Evolutionary conservation across 495 filamentous ascomycete species (phyloP), one percentile per base, ranked within the genome.

Genomic region (Penicillium malachiteum): DNA sequence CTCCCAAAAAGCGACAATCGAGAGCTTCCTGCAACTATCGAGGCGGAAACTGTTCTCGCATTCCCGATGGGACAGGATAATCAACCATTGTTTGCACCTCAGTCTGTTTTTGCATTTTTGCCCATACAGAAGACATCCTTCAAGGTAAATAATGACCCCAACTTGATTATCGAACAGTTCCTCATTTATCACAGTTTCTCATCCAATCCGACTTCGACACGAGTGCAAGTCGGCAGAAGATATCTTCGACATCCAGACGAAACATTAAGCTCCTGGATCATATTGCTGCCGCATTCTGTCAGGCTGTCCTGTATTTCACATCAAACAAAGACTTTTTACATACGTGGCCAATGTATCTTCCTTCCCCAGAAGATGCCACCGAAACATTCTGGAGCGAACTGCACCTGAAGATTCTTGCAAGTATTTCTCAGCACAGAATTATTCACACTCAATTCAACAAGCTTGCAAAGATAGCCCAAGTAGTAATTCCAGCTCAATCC

Each of bases 141-240:
- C 17, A 44, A 44, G n/a, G 41, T 44, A 2, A 13, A 26, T 26
- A 26, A 26, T 1, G 42, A 7, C 17, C 14, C 10, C 21, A 12
- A 26, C 16, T 45, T 18, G 7, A 45, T 5, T 12, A 45, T 5
- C 42, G 7, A 21, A 54, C 52, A 48, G 30, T 43, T 46, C 41
- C 52, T 54, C 47, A 62, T 38, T 38, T 50, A 12, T 8, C n/a
- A 13, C 44, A 80, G 71, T 81, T 81, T 42, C 50, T 78, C 5
- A 78, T 81, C 42, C 76, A 81, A 14, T 59, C 68, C 26, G 76
- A 80, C 55, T 80, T 79, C 51, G 71, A 72, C 37, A 79, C 75
- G 0, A 48, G 69, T 7, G 76, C 75, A 0, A 78, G 60, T 58
- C 60, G 76, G 9, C 59, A 80, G 46, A 73, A 75, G 57, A 67